These are phyloP conservation scores for Logfia minima DNA, from an alignment of 129 eudicot genomes.

Conservation along the genomic window DNA sequence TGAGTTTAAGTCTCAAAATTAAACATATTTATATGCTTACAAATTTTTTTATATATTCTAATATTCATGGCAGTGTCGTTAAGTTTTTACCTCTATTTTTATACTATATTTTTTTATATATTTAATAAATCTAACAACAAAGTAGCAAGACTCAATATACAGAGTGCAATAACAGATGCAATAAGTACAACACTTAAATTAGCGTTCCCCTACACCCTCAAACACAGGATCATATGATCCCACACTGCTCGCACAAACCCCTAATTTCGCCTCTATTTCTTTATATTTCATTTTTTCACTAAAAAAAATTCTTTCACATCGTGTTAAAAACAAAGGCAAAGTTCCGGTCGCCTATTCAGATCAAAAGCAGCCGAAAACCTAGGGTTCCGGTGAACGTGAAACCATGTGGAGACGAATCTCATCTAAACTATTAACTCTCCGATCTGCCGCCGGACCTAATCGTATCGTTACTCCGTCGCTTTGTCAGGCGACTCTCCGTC, in stretches of 20 bases:
- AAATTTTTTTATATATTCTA: too few relatives aligned
- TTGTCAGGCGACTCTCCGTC: constrained; percentile 22
- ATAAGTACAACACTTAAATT: too few relatives aligned
- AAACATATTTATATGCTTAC: too few relatives aligned
- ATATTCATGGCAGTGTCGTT: too few relatives aligned
- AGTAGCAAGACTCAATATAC: too few relatives aligned
- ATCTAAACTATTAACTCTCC: constrained; percentile 31
- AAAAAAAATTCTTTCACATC: background rate
- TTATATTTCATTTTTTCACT: background rate
- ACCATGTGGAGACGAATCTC: constrained; percentile 39
- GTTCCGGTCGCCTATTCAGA: constrained; percentile 36
- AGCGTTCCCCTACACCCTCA: background rate
- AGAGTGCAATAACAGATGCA: too few relatives aligned
- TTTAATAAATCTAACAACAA: too few relatives aligned
- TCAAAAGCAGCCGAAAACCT: constrained; percentile 28
- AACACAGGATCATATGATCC: background rate
- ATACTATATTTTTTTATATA: too few relatives aligned
- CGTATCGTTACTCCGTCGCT: constrained; percentile 30
- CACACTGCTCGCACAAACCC: background rate
- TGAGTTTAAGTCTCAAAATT: too few relatives aligned
- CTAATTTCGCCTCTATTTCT: background rate
- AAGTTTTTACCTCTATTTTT: too few relatives aligned
- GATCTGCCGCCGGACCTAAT: constrained; percentile 27
- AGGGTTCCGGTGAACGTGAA: constrained; percentile 34
- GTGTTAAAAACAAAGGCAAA: background rate